Evolutionary conservation across 495 filamentous ascomycete species (phyloP), one percentile per base, ranked within the genome.

Genomic region (Xylaria grammica): DNA sequence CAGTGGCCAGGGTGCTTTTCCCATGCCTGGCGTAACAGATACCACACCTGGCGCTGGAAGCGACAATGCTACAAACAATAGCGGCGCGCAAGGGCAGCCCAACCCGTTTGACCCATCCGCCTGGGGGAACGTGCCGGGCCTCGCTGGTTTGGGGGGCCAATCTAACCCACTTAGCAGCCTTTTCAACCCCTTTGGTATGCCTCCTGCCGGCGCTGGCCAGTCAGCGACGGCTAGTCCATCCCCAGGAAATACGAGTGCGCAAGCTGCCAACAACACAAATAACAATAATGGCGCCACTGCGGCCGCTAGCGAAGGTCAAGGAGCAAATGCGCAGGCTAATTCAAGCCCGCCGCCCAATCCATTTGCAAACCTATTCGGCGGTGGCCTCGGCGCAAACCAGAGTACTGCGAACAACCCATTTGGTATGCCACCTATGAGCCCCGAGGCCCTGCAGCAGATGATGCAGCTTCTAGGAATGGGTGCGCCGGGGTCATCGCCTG

Each of bases 11-110:
- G 73, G 79, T 50, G 83, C 87, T 19, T 97, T 99, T 71, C 93
- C 96, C 6, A 93, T 92, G 34, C 95, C 96, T 11, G 96, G 94
- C 3, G 87, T 88, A 19, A 96, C 92, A 22, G 92, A 96, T 76
- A 94, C 85, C 13, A 85, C 83, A 0, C 78, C 82, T 1, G 84
- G 75, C 32, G 75, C 75, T 27, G 66, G 20, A n/a, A 69, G 65
- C 38, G 54, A 67, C 20, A 24, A 65, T 49, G 58, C 71, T 11
- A 69, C 69, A 22, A 63, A 44, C 30, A 70, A 66, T 44, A 46
- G 32, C 26, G 26, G 8, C 11, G 40, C 36, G 22, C 9, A 27
- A 1, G 55, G 45, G 32, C 68, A 67, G 34, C 65, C 73, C 59
- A 80, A 84, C 34, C 80, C 80, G 7, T 77, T 84, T 66, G 69